phyloP scores from a whole-genome alignment of 2,329 filamentous ascomycete genomes.

The Aspergillus sp. region DNA sequence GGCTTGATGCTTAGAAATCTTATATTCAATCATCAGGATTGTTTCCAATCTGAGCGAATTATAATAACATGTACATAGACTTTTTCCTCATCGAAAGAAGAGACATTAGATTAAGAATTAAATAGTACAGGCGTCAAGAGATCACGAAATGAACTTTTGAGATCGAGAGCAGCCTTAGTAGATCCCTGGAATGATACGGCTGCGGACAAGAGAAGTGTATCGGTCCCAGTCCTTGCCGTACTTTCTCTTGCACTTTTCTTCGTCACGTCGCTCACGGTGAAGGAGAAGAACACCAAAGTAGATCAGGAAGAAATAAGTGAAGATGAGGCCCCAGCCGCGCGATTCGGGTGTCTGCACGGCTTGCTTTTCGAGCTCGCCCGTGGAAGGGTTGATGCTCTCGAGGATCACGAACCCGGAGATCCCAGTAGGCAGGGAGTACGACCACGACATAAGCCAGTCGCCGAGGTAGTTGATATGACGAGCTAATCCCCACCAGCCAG shows the following conservation, averaged over 20 bases:
- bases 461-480: conserved; percentile 96
- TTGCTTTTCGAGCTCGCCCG: conserved; percentile 67
- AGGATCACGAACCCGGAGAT: conserved; percentile 76
- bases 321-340: conserved; percentile 77
- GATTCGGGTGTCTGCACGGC: conserved; percentile 72
- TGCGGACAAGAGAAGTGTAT: conserved; percentile 81
- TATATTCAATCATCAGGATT: background rate
- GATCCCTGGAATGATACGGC: conserved; percentile 78
- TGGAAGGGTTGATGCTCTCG: conserved; percentile 46
- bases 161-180: conserved; percentile 57
- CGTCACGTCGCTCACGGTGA: conserved; percentile 82
- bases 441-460: conserved; percentile 92
- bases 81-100: background rate
- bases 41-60: background rate
- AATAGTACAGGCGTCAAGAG: background rate
- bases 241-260: conserved; percentile 86
- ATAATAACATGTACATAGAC: background rate
- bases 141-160: background rate
- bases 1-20: conserved; percentile 10
- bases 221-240: conserved; percentile 90
- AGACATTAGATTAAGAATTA: background rate
- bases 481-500: conserved; percentile 90
- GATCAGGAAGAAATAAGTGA: conserved; percentile 92
- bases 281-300: conserved; percentile 88
- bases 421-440: conserved; percentile 83